phyloP scores from a whole-genome alignment of 768 basidiomycete genomes.

The Mycena polygramma region DNA sequence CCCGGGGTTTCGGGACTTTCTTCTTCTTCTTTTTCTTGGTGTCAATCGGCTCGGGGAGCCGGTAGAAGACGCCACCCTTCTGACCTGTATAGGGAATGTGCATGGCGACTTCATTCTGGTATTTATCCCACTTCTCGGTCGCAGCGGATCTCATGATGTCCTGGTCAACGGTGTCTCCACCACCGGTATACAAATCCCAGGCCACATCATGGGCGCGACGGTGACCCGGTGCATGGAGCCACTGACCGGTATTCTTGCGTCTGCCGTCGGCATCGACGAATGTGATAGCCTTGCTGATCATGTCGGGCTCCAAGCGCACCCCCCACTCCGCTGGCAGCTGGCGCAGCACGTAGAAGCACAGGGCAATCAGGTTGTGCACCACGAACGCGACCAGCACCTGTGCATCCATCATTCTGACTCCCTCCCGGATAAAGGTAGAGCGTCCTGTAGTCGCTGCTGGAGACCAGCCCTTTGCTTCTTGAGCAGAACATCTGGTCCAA shows the following conservation, averaged over 20 bases:
- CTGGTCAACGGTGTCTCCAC: background rate
- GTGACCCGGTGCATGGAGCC: conserved; percentile 19
- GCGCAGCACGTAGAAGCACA: background rate
- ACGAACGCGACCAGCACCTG: background rate
- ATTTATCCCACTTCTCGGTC: background rate
- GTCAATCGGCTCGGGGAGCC: background rate
- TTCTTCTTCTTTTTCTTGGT: background rate
- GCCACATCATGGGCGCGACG: background rate
- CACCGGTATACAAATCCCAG: background rate
- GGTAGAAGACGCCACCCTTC: background rate
- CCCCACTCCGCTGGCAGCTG: conserved; percentile 1
- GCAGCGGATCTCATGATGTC: background rate
- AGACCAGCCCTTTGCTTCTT: background rate
- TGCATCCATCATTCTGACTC: background rate
- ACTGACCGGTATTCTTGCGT: conserved; percentile 7
- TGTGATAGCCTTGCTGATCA: conserved; percentile 1
- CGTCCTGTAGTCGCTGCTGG: background rate
- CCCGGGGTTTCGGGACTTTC: too few relatives aligned
- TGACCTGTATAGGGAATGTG: conserved; percentile 7
- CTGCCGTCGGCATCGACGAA: background rate
- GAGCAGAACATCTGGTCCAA: too few relatives aligned
- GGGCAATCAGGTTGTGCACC: background rate
- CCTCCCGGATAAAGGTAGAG: conserved; percentile 13
- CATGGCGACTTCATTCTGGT: background rate
- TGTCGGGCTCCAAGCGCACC: conserved; percentile 19